Percentiles rank a stretch among this genome's conserved stretches.
Evolutionary conservation across 1,284 basidiomycete species (phyloP).

Genomic region (Polyporus tsugae): DNA sequence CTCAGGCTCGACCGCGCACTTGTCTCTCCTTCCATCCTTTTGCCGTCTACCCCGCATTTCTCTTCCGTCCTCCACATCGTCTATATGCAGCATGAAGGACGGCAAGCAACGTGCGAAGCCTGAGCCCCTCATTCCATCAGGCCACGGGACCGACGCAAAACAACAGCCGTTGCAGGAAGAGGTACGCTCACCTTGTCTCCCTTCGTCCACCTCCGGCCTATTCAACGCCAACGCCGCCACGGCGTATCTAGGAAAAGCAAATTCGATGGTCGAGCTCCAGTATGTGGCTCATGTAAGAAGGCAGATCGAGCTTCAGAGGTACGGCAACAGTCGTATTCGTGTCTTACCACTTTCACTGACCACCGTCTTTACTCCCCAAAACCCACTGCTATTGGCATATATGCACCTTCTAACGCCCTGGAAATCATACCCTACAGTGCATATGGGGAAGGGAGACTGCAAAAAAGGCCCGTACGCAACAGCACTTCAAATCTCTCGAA

Average conservation of each 20-base stretch:
- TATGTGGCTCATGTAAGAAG: constrained; percentile 53
- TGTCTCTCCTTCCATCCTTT: constrained; percentile 22
- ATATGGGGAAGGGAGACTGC: constrained; percentile 60
- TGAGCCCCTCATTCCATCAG: constrained; percentile 32
- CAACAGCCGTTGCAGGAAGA: constrained; percentile 58
- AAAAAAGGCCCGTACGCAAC: constrained; percentile 58
- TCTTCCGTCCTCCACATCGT: constrained; percentile 3
- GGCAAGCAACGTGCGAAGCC: constrained; percentile 38
- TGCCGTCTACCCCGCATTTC: constrained; percentile 22
- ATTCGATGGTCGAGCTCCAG: constrained; percentile 59
- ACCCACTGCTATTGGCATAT: neutral
- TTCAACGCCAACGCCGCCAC: constrained; percentile 1
- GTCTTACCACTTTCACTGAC: neutral
- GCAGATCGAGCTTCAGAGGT: constrained; percentile 55
- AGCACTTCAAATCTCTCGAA: constrained; percentile 60
- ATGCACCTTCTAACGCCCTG: neutral
- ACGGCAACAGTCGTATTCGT: constrained; percentile 21
- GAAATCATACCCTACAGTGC: constrained; percentile 47
- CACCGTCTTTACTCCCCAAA: neutral
- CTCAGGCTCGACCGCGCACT: neutral
- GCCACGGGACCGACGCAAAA: constrained; percentile 51
- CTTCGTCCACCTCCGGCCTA: neutral
- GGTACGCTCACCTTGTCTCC: constrained; percentile 42
- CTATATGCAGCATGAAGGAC: constrained; percentile 37
- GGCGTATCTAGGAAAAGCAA: constrained; percentile 54